Base-by-base conservation (phyloP, 2,329 filamentous ascomycete genomes). In the Trichoderma semiorbis region DNA sequence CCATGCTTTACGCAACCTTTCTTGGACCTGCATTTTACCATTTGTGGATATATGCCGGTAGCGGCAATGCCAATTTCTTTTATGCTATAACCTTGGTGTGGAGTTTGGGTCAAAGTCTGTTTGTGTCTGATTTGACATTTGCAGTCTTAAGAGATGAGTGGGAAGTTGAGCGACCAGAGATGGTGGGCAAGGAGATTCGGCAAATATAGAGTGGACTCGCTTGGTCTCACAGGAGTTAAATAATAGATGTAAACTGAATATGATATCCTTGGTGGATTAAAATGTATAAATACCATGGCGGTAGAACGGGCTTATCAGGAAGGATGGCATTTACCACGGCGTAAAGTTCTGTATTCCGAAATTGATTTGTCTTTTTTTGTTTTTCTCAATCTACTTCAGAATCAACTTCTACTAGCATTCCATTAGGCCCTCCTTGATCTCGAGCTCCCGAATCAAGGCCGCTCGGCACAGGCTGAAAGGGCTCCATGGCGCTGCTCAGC, bases 81-180 rank as follows among this genome's bases (percentile, higher is more conserved):
- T 99, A 99, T 79, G 96, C 96, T 75, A 98, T 99, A 77, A 99
- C 96, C 0, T 84, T 99, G n/a, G 96, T 99, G 0, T 99, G 96
- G 96, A 97, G 94, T 79, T 81, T 99, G 28, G 96, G 94, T 0
- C 87, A 97, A 76, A 95, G 94, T 47, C 86, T 99, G 74, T 84
- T 99, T 34, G 88, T 98, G 7, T 94, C 93, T 12, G 96, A 99
- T 79, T 86, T 94, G 68, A 86, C 97, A 2, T 98, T 97, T 82
- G 94, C 96, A 0, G 90, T 95, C 7, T 84, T 99, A 73, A 86
- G 96, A 72, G 96, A 99, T 77, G 96, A 99, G 81, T 94, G 94
- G 91, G 96, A 99, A 81, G 88, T 93, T 6, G 94, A 98, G 78
- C 85, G 95, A 75, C 96, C 96, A 0, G 95, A 97, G 77, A 92